These are phyloP conservation scores for Gamsiella multidivaricata DNA, from an alignment of 192 early-diverging fungal species.

Conservation along the genomic window DNA sequence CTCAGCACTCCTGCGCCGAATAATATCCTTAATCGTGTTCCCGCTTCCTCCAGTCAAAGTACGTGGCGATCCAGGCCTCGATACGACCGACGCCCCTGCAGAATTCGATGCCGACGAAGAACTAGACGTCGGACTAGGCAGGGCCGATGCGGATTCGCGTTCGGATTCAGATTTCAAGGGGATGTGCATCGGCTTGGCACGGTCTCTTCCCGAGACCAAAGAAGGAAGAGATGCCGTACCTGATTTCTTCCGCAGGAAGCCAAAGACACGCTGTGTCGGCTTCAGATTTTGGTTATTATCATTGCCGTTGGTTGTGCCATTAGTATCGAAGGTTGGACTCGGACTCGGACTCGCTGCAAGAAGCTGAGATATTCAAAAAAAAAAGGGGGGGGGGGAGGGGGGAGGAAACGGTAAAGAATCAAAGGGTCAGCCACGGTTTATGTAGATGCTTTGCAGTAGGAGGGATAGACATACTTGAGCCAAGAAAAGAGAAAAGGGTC, in stretches of 20 bases:
- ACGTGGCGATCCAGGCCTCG: too few relatives aligned
- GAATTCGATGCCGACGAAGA: too few relatives aligned
- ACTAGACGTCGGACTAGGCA: not conserved
- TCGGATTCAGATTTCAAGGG: not conserved
- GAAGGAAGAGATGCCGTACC: not conserved
- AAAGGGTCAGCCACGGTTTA: not conserved
- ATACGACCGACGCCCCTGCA: too few relatives aligned
- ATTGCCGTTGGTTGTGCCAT: not conserved
- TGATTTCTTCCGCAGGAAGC: slow-evolving; percentile 28
- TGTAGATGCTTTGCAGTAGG: too few relatives aligned
- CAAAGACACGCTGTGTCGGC: slow-evolving; percentile 26
- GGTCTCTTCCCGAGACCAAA: slow-evolving; percentile 12
- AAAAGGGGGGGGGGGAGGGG: too few relatives aligned
- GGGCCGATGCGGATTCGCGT: not conserved
- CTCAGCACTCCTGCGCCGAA: slow-evolving; percentile 36
- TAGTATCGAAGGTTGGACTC: not conserved
- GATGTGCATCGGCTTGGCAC: slow-evolving; percentile 12
- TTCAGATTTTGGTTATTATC: slow-evolving; percentile 4
- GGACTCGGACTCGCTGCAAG: slow-evolving; percentile 5
- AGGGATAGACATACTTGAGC: not conserved
- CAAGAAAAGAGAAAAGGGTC: too few relatives aligned
- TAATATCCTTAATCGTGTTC: slow-evolving; percentile 19
- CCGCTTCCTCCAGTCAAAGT: too few relatives aligned
- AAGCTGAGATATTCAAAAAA: not conserved
- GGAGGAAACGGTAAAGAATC: not conserved